Conservation (phyloP, 169 alveolate species). For the Cystoisospora suis region DNA sequence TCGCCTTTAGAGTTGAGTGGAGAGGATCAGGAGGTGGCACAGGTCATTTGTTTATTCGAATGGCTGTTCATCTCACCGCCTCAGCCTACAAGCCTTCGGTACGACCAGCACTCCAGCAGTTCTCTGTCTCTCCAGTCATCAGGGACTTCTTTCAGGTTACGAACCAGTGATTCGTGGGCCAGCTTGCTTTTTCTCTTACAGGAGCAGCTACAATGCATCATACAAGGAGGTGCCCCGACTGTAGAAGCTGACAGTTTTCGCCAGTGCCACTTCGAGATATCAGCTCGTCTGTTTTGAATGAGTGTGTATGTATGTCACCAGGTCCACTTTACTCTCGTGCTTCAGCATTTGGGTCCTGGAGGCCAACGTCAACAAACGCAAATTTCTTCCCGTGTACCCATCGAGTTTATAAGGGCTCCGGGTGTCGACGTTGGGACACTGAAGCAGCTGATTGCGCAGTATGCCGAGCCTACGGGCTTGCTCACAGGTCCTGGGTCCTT, state of each 20-base stretch:
- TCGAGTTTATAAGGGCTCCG: background rate
- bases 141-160: background rate
- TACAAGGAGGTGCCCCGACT: no score
- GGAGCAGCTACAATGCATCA: no score
- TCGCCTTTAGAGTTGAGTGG: background rate
- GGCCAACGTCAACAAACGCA: background rate
- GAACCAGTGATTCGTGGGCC: no score
- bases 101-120: background rate
- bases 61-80: background rate
- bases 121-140: background rate
- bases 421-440: background rate
- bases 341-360: background rate
- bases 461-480: background rate
- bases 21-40: background rate
- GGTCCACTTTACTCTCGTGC: background rate
- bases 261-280: no score
- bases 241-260: no score
- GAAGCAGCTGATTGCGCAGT: background rate
- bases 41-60: background rate
- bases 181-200: no score
- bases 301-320: no score
- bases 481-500: slow-evolving; percentile 27
- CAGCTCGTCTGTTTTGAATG: no score
- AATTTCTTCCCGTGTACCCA: background rate
- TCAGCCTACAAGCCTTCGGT: slow-evolving; percentile 9